Percentiles rank a stretch among this genome's conserved stretches.
phyloP scores from a whole-genome alignment of 495 filamentous ascomycete species.

The Platismatia glauca region DNA sequence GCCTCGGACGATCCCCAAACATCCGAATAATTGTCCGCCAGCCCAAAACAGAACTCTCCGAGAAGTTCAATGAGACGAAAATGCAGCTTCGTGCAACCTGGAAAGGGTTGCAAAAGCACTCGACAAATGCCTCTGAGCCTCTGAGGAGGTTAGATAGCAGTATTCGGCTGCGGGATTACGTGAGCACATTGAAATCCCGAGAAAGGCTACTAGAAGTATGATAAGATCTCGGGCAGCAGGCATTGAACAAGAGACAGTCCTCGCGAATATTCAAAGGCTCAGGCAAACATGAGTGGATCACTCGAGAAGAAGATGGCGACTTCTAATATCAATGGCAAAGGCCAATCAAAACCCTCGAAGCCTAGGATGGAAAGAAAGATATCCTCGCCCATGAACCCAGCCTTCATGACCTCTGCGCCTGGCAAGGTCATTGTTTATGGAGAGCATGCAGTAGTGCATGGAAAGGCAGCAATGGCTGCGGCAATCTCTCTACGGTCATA shows the following conservation, averaged over 20 bases:
- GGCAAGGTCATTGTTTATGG: conserved; percentile 97
- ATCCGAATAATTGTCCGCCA: neutral
- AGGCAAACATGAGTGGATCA: neutral
- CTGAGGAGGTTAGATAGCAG: neutral
- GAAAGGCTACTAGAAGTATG: neutral
- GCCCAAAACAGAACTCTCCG: neutral
- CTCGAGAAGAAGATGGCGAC: conserved; percentile 9
- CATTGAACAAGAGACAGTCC: neutral
- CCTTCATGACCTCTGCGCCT: conserved; percentile 96
- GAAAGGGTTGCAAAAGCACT: neutral
- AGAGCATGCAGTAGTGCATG: conserved; percentile 93
- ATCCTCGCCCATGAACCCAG: conserved; percentile 55
- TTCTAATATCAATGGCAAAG: conserved; percentile 10
- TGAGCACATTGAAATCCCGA: neutral
- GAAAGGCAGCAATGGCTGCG: conserved; percentile 91
- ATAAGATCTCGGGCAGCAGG: neutral
- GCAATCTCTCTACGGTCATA: conserved; percentile 92
- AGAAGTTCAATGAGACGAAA: neutral
- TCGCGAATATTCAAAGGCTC: neutral
- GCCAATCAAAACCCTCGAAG: neutral
- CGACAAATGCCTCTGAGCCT: neutral
- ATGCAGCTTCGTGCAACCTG: neutral
- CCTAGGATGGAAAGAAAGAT: conserved; percentile 29
- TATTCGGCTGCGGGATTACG: neutral
- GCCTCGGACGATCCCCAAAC: neutral